These are phyloP conservation scores for Aspergillus sclerotioniger DNA, from an alignment of 495 filamentous ascomycete genomes.

Conservation along the genomic window DNA sequence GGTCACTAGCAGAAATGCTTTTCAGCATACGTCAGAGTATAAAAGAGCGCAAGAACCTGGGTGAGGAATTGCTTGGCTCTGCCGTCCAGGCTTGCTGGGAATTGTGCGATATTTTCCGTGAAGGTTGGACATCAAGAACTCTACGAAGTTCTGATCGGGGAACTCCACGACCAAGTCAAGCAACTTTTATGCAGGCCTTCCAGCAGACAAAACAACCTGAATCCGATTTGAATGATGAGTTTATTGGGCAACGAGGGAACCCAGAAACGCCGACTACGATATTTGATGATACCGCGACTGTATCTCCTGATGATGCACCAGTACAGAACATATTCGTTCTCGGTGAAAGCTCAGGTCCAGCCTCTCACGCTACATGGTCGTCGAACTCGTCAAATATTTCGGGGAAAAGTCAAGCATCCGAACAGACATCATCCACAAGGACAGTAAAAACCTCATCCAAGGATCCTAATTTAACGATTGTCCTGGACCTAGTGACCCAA, in stretches of 20 bases:
- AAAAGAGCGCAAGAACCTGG: slow-evolving; percentile 65
- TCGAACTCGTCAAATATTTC: slow-evolving; percentile 70
- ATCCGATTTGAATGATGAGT: slow-evolving; percentile 30
- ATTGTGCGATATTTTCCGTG: slow-evolving; percentile 87
- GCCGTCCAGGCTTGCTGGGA: slow-evolving; percentile 95
- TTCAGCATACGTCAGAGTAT: slow-evolving; percentile 87
- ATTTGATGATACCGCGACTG: slow-evolving; percentile 77
- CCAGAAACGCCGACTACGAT: slow-evolving; percentile 92
- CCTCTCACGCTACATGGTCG: slow-evolving; percentile 61
- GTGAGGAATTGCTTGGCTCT: slow-evolving; percentile 80
- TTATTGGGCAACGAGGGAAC: slow-evolving; percentile 39
- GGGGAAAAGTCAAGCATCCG: slow-evolving; percentile 68
- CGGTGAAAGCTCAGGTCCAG: slow-evolving; percentile 51
- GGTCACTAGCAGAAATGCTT: slow-evolving; percentile 89
- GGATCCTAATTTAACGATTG: slow-evolving; percentile 68
- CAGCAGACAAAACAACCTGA: slow-evolving; percentile 44
- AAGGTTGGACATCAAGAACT: slow-evolving; percentile 87
- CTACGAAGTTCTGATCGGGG: slow-evolving; percentile 82
- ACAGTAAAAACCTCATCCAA: slow-evolving; percentile 64
- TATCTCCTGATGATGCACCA: slow-evolving; percentile 73
- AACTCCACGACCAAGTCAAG: slow-evolving; percentile 80
- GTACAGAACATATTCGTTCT: slow-evolving; percentile 84
- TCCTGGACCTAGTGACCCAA: slow-evolving; percentile 75
- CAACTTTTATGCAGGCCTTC: slow-evolving; percentile 60
- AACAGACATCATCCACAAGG: slow-evolving; percentile 70